Evolutionary conservation across 2,329 filamentous ascomycete genomes (phyloP).

Genomic region (Colletotrichum cuscutae): DNA sequence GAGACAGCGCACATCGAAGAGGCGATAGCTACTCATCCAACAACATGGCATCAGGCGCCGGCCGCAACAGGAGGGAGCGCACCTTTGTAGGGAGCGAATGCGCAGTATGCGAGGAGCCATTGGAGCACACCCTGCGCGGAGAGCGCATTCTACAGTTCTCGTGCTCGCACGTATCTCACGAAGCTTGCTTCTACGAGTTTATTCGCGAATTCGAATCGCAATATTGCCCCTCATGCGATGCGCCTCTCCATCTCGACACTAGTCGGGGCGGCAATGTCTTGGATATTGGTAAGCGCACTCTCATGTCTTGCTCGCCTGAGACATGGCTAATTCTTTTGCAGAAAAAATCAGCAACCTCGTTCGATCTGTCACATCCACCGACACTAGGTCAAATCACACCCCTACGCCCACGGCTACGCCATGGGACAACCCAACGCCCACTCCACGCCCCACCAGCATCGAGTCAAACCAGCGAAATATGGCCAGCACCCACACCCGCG

Average conservation of each 20-base stretch:
- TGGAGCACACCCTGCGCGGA: slow-evolving; percentile 93
- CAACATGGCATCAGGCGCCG: slow-evolving; percentile 60
- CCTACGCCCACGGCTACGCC: slow-evolving; percentile 70
- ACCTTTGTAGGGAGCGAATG: slow-evolving; percentile 97
- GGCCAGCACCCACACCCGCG: slow-evolving; percentile 47
- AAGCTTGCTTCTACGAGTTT: slow-evolving; percentile 98
- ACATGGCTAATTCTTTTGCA: slow-evolving; percentile 52
- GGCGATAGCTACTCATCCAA: slow-evolving; percentile 43
- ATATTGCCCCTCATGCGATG: slow-evolving; percentile 93
- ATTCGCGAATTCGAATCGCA: slow-evolving; percentile 95
- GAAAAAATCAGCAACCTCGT: slow-evolving; percentile 97
- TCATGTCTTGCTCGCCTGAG: background rate
- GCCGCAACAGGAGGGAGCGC: slow-evolving; percentile 85
- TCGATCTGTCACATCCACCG: slow-evolving; percentile 78
- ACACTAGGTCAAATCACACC: slow-evolving; percentile 64
- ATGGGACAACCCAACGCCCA: slow-evolving; percentile 74
- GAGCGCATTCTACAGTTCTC: slow-evolving; percentile 96
- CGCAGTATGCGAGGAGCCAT: slow-evolving; percentile 93
- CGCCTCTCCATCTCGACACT: slow-evolving; percentile 90
- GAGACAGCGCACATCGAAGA: slow-evolving; percentile 49
- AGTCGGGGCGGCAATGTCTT: slow-evolving; percentile 92
- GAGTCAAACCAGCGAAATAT: slow-evolving; percentile 50
- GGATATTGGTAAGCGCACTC: slow-evolving; percentile 77
- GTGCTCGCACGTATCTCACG: slow-evolving; percentile 96
- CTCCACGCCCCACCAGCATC: slow-evolving; percentile 64